These are phyloP conservation scores for Candida boidinii DNA, from an alignment of 805 yeast genomes.

Conservation along the genomic window DNA sequence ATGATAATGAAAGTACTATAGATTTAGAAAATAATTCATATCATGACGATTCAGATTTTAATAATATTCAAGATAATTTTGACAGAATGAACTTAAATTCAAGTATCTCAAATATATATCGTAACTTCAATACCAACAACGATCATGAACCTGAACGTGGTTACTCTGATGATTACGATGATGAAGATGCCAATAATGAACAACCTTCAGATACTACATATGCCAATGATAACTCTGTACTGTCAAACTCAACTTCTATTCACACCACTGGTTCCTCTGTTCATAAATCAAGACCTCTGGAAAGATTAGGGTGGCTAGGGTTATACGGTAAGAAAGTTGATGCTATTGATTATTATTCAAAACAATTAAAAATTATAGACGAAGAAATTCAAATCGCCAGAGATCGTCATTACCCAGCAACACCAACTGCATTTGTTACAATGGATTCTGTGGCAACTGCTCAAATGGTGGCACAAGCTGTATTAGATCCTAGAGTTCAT, in stretches of 20 bases:
- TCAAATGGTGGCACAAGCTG: slow-evolving; percentile 94
- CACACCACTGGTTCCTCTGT: slow-evolving; percentile 9
- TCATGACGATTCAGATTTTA: too few species aligned
- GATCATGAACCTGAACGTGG: too few species aligned
- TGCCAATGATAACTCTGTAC: not conserved
- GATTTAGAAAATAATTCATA: slow-evolving; percentile 3
- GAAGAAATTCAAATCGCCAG: slow-evolving; percentile 60
- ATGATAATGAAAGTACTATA: slow-evolving; percentile 5
- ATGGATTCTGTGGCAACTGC: slow-evolving; percentile 95
- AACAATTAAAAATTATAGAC: slow-evolving; percentile 61
- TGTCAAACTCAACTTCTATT: not conserved
- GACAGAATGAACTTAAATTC: too few species aligned
- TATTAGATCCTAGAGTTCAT: slow-evolving; percentile 81
- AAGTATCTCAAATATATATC: too few species aligned
- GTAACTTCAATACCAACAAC: too few species aligned
- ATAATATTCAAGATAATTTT: too few species aligned
- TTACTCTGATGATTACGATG: slow-evolving; percentile 12
- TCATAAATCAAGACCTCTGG: slow-evolving; percentile 45
- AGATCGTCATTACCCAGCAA: slow-evolving; percentile 62
- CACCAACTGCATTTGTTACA: slow-evolving; percentile 88
- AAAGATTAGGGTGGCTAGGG: slow-evolving; percentile 54
- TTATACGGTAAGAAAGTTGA: slow-evolving; percentile 65
- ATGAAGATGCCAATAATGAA: not conserved
- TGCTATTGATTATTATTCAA: slow-evolving; percentile 70
- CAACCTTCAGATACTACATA: not conserved